These are phyloP conservation scores for Teunomyces lycoperdinae DNA, from an alignment of 805 yeast species.

Conservation along the genomic window DNA sequence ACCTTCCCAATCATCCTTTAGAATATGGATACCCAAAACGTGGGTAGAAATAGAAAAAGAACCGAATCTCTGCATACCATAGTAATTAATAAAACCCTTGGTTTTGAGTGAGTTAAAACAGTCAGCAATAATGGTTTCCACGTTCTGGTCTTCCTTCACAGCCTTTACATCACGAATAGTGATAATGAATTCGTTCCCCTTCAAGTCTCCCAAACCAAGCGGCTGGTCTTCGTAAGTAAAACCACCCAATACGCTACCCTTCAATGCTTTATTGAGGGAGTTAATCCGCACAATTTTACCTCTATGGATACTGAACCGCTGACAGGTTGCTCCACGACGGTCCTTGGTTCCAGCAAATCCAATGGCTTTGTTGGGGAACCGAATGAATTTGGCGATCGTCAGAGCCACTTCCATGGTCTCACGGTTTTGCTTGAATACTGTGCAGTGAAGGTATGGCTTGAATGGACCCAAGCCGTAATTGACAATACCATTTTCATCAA, in stretches of 20 bases:
- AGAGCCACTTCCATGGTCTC: conserved; percentile 96
- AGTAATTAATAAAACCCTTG: conserved; percentile 88
- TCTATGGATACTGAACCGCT: conserved; percentile 65
- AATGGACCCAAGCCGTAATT: conserved; percentile 74
- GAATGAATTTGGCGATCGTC: conserved; percentile 65
- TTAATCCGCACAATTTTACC: conserved; percentile 73
- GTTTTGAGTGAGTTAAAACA: conserved; percentile 57
- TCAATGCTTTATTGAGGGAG: conserved; percentile 69
- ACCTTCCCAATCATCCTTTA: conserved; percentile 71
- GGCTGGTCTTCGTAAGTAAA: conserved; percentile 63
- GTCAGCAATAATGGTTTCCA: conserved; percentile 46
- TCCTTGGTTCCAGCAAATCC: conserved; percentile 96
- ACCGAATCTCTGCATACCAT: conserved; percentile 98
- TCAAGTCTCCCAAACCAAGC: conserved; percentile 75
- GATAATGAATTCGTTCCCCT: conserved; percentile 86
- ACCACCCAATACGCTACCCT: conserved; percentile 78
- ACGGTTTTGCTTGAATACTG: conserved; percentile 88
- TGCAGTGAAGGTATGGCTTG: conserved; percentile 68
- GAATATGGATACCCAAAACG: conserved; percentile 68
- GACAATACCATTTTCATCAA: conserved; percentile 50
- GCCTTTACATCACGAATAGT: conserved; percentile 72
- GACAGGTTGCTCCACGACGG: conserved; percentile 93
- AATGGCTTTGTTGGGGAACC: conserved; percentile 67
- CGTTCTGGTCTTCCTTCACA: conserved; percentile 23
- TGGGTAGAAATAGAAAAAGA: conserved; percentile 93